Evolutionary conservation across 129 eudicot genomes (phyloP), one percentile per base, ranked within the genome.

Genomic region (Pittosporum tobira): DNA sequence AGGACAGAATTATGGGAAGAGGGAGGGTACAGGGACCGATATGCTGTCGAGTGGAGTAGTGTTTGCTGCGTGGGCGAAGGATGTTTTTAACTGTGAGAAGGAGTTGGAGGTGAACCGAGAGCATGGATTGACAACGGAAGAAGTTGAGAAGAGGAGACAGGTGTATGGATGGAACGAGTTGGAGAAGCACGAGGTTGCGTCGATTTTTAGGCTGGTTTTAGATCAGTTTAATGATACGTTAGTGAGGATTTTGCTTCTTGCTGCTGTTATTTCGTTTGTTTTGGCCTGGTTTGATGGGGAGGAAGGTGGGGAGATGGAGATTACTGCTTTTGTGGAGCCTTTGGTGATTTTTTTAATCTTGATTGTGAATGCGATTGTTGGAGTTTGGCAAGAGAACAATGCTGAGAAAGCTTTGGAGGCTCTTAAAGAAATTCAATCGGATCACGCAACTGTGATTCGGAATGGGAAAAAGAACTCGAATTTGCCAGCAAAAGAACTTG

Each of bases 401-500:
- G 96, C 96, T 0, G 96, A 88, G 53, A 88, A 84, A 57, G 96
- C 96, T 13, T 74, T 88, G 28, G 96, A 88, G 57, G 96, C 96
- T 22, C 82, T 88, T 38, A 81, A 88, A 69, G 96, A 88, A 47
- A 84, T 88, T 71, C 96, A 88, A 36, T 84, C 87, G 5, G 81
- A 80, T 61, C 87, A 80, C 30, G 87, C 94, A 0, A 62, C 68
- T 19, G 96, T 82, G 60, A 61, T 74, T 25, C 90, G 81, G 28
- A 60, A 81, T 57, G 85, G 96, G 20, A 50, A 38, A 51, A 79
- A 81, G 64, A 49, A 71, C 28, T 73, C 82, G 0, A 71, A 72
- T 53, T 76, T 84, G 72, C 91, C 85, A 0, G 94, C 96, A 0
- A 80, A 83, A 71, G 96, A 88, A 63, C 94, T 88, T 57, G 94